Conservation (phyloP, 495 filamentous ascomycete species). For the Saxispiralis lemnorum region DNA sequence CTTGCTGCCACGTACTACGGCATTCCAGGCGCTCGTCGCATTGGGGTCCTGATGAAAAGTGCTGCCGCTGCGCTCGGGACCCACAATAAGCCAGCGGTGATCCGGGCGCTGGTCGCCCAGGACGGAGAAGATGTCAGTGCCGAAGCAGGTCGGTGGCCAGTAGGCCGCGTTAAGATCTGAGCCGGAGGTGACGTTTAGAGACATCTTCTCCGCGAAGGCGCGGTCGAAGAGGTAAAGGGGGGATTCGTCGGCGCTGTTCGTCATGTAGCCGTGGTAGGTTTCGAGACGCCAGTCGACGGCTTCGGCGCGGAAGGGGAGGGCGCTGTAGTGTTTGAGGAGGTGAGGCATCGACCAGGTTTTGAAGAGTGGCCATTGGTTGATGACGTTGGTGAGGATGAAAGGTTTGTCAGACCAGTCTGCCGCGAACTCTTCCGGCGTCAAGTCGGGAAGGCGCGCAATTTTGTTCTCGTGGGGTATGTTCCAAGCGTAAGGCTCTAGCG, state of each 20-base stretch:
- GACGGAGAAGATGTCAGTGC: conserved; percentile 70
- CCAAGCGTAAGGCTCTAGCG: conserved; percentile 43
- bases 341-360: conserved; percentile 51
- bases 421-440: conserved; percentile 58
- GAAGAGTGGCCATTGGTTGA: conserved; percentile 69
- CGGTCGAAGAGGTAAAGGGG: conserved; percentile 88
- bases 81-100: conserved; percentile 83
- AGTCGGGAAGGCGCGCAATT: conserved; percentile 49
- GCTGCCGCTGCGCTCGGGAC: conserved; percentile 75
- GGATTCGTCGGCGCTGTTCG: conserved; percentile 65
- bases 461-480: conserved; percentile 57
- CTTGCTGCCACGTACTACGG: conserved; percentile 75
- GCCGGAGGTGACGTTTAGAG: conserved; percentile 38
- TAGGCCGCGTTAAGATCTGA: conserved; percentile 40
- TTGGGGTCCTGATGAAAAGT: conserved; percentile 87
- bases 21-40: conserved; percentile 82
- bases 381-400: conserved; percentile 75
- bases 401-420: conserved; percentile 59
- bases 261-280: conserved; percentile 73
- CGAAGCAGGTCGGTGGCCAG: conserved; percentile 75
- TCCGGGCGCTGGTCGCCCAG: conserved; percentile 69
- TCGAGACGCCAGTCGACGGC: conserved; percentile 79
- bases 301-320: conserved; percentile 67
- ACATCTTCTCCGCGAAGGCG: conserved; percentile 76
- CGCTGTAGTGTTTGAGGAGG: conserved; percentile 44